A percentile compares a stretch with the other conserved stretches of the same genome.
Conservation (phyloP, 805 yeast species). For the Sugiyamaella smithiae region DNA sequence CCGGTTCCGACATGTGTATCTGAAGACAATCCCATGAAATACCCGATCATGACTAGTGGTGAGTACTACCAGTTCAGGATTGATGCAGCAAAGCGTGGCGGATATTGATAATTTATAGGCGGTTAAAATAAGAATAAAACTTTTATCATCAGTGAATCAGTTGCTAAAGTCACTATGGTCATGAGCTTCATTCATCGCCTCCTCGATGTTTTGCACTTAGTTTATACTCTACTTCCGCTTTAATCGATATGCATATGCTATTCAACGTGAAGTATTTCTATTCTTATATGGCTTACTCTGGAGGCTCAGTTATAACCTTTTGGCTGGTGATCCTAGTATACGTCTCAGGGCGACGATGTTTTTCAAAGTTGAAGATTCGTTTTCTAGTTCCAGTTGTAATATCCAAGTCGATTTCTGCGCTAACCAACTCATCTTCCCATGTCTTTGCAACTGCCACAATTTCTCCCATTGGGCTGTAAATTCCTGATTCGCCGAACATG, state of each 20-base stretch:
- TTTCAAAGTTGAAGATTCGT: conserved; percentile 39
- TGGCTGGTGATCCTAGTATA: conserved; percentile 27
- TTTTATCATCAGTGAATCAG: no score
- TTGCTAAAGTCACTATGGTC: no score
- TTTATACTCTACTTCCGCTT: no score
- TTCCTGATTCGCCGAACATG: conserved; percentile 34
- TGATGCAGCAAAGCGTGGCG: neutral
- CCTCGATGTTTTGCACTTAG: no score
- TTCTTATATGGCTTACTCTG: no score
- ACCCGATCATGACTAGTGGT: neutral
- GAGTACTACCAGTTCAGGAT: neutral
- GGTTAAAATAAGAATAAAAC: neutral
- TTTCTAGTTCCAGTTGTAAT: conserved; percentile 36
- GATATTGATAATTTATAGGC: neutral
- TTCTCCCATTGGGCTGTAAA: conserved; percentile 38
- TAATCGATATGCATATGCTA: no score
- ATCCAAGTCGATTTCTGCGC: conserved; percentile 38
- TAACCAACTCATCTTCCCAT: conserved; percentile 36
- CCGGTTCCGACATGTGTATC: neutral
- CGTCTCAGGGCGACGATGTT: conserved; percentile 40
- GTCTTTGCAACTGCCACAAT: conserved; percentile 37
- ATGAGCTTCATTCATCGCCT: no score
- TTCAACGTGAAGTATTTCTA: no score
- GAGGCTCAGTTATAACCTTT: neutral
- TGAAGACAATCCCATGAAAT: neutral